Percentiles rank a stretch among this genome's conserved stretches.
Evolutionary conservation across 768 basidiomycete species (phyloP).

Genomic region (Boletus fagicola): DNA sequence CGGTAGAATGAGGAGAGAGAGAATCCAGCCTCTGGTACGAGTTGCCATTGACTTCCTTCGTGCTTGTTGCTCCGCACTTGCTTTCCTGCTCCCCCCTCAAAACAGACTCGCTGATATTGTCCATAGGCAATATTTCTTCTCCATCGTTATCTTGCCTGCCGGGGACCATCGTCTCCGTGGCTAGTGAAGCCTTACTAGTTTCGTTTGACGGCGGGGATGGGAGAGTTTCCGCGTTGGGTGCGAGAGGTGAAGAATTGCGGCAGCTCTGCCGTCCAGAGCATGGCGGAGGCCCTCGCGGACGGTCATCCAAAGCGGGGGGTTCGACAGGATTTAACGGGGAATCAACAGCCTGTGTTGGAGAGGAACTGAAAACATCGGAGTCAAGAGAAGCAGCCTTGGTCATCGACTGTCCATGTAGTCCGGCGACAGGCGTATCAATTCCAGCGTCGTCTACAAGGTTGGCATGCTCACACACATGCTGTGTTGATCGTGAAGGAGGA

Average conservation of each 20-base stretch:
- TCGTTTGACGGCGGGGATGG: conserved; percentile 21
- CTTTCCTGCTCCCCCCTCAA: conserved; percentile 15
- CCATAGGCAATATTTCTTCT: background rate
- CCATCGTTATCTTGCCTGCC: background rate
- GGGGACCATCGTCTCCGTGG: background rate
- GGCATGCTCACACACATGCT: conserved; percentile 11
- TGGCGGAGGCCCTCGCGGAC: conserved; percentile 30
- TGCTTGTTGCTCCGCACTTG: conserved; percentile 36
- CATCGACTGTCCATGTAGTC: conserved; percentile 2
- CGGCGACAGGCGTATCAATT: conserved; percentile 3
- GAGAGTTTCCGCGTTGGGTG: conserved; percentile 13
- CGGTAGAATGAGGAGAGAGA: conserved; percentile 57
- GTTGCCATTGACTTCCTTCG: conserved; percentile 2
- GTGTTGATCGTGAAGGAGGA: conserved; percentile 24
- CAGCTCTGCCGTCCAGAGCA: conserved; percentile 40
- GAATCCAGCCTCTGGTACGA: conserved; percentile 48
- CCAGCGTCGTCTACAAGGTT: conserved; percentile 3
- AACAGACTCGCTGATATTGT: background rate
- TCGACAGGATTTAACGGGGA: background rate
- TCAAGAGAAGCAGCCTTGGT: background rate
- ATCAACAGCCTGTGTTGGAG: conserved; percentile 4
- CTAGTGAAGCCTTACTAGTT: conserved; percentile 20
- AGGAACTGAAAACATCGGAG: background rate
- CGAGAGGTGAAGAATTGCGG: conserved; percentile 20
- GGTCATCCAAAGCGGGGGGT: background rate